phyloP scores from a whole-genome alignment of 2,329 filamentous ascomycete species.

The Cercospora canescens region DNA sequence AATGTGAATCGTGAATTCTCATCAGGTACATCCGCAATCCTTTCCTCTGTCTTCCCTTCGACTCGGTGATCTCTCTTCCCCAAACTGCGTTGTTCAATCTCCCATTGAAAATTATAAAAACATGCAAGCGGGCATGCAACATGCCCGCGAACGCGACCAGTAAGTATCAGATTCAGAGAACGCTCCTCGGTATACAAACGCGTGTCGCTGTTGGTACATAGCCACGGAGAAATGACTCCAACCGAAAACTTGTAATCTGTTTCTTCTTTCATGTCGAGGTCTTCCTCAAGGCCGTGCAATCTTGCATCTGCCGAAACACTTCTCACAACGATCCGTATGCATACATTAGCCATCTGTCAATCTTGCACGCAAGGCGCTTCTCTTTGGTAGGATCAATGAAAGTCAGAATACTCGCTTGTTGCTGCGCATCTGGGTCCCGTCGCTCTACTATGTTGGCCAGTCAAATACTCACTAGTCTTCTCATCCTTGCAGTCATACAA shows the following conservation, averaged over 20 bases:
- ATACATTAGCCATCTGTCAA: slow-evolving; percentile 63
- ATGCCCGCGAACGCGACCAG: slow-evolving; percentile 49
- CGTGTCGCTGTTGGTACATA: slow-evolving; percentile 47
- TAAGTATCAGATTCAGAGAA: slow-evolving; percentile 43
- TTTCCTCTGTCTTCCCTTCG: slow-evolving; percentile 43
- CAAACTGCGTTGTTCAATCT: slow-evolving; percentile 40
- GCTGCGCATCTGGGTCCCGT: background rate
- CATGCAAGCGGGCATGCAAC: slow-evolving; percentile 41
- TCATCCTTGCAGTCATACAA: background rate
- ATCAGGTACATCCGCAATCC: slow-evolving; percentile 47
- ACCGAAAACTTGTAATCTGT: slow-evolving; percentile 14
- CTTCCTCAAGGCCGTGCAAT: slow-evolving; percentile 14
- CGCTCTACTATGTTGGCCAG: background rate
- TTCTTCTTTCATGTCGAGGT: slow-evolving; percentile 7
- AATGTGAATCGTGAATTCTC: slow-evolving; percentile 47
- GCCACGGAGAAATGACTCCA: slow-evolving; percentile 45
- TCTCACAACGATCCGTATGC: background rate
- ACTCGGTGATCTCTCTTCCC: slow-evolving; percentile 44
- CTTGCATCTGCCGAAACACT: slow-evolving; percentile 5
- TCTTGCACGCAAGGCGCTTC: slow-evolving; percentile 64
- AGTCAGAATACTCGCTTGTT: background rate
- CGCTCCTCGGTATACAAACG: slow-evolving; percentile 55
- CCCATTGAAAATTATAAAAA: slow-evolving; percentile 36
- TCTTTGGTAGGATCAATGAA: slow-evolving; percentile 45
- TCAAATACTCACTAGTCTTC: background rate